A percentile compares a stretch with the other conserved stretches of the same genome.
phyloP scores from a whole-genome alignment of 139 green algal species.

The Mesostigma viride region DNA sequence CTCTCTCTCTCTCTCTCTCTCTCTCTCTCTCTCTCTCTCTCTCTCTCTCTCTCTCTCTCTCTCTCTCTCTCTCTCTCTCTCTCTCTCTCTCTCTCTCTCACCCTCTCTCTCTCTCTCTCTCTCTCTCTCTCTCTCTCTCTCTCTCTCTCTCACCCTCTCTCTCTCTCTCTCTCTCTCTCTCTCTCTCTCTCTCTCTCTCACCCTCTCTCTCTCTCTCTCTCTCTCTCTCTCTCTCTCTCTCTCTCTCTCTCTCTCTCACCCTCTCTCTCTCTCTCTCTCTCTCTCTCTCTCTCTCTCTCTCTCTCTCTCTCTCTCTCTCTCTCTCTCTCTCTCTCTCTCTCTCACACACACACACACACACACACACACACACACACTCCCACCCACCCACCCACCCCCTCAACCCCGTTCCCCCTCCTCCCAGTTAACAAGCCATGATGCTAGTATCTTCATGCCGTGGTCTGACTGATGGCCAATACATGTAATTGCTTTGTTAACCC shows the following conservation, averaged over 20 bases:
- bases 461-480: too few species aligned
- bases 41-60: conserved; percentile 5
- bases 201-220: conserved; percentile 2
- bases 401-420: too few species aligned
- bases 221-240: conserved; percentile 5
- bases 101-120: conserved; percentile 2
- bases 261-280: conserved; percentile 5
- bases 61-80: conserved; percentile 5
- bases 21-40: conserved; percentile 5
- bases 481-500: too few species aligned
- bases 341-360: too few species aligned
- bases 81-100: conserved; percentile 3
- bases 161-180: conserved; percentile 5
- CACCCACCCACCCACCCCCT: too few species aligned
- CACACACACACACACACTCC: too few species aligned
- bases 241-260: conserved; percentile 1
- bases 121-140: conserved; percentile 5
- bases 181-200: conserved; percentile 3
- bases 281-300: conserved; percentile 5
- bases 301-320: conserved; percentile 5
- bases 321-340: conserved; percentile 5
- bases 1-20: conserved; percentile 5
- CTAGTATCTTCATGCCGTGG: too few species aligned
- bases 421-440: too few species aligned
- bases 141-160: conserved; percentile 1